Percentiles rank a stretch among this genome's conserved stretches.
phyloP scores from a whole-genome alignment of 1,284 basidiomycete genomes.

The Trametes versicolor region DNA sequence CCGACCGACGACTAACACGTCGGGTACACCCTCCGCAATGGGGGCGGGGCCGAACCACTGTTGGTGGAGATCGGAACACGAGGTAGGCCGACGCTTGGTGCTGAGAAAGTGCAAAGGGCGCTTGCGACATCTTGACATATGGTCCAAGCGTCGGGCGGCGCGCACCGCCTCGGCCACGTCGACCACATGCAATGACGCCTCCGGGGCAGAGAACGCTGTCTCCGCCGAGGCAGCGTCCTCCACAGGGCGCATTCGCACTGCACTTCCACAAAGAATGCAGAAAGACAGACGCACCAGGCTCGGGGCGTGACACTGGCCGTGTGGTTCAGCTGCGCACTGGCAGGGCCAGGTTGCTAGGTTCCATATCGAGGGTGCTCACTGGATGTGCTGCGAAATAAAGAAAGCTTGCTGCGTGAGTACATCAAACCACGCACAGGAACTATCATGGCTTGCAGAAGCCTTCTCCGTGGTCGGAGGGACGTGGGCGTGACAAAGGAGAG shows the following conservation, averaged over 20 bases:
- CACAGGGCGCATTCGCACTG: constrained; percentile 3
- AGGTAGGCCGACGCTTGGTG: constrained; percentile 18
- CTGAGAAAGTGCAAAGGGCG: constrained; percentile 3
- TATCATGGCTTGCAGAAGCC: constrained; percentile 6
- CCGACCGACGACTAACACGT: constrained; percentile 7
- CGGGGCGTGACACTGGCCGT: not conserved
- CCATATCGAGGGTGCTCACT: constrained; percentile 8
- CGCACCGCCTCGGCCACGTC: constrained; percentile 15
- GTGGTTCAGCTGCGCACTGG: not conserved
- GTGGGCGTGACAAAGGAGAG: constrained; percentile 12
- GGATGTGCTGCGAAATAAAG: not conserved
- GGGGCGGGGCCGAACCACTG: constrained; percentile 11
- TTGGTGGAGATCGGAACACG: constrained; percentile 18
- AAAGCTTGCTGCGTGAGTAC: constrained; percentile 6
- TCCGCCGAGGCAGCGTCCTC: constrained; percentile 10
- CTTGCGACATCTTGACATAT: constrained; percentile 15
- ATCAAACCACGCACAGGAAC: constrained; percentile 3
- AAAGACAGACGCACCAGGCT: not conserved
- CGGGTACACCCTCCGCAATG: not conserved
- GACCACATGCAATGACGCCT: constrained; percentile 20
- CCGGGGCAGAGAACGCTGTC: constrained; percentile 11
- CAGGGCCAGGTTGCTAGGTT: not conserved
- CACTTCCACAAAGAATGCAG: not conserved
- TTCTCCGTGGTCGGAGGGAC: not conserved
- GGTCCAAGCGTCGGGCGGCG: constrained; percentile 14